Base-by-base conservation (phyloP, 495 filamentous ascomycete genomes). In the Durotheca rogersii region DNA sequence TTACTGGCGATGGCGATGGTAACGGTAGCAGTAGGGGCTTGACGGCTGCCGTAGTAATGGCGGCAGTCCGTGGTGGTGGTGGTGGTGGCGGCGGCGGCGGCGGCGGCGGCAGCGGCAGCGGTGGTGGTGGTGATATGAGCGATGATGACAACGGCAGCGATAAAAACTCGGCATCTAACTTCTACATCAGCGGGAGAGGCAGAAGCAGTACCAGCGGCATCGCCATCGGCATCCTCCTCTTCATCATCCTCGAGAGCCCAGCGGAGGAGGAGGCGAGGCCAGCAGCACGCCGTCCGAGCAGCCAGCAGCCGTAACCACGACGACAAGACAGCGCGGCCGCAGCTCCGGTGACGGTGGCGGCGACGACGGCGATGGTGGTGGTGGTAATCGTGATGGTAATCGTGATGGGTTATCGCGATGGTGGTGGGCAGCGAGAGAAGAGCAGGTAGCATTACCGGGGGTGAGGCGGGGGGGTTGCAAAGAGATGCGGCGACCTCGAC, bases 401-500 rank as follows among this genome's bases (percentile, higher is more conserved):
- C 41, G 27, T 30, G n/a, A 42, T 30, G 41, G 9, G 9, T 27
- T 4, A 27, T 27, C 4, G 23, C 9, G 9, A 9, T 27, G 9
- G 23, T 30, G 31, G 39, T 20, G 41, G 27, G 12, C 27, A 35
- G 35, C 46, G 47, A 40, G 35, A 44, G 40, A 21, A 23, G 36
- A 30, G 44, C 31, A 18, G 36, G 17, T 23, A 47, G 38, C 32
- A 38, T 53, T 58, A 49, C 55, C 55, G 47, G 37, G 47, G 32
- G 53, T 48, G 54, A 39, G n/a, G n/a, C n/a, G n/a, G n/a, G n/a
- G n/a, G n/a, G n/a, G n/a, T n/a, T n/a, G n/a, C n/a, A n/a, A n/a
- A n/a, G 39, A 58, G 55, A 58, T 58, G 55, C 55, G 55, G 55
- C 55, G 55, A 58, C 36, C 55, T 58, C 48, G 38, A 58, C 56